Conservation (phyloP, 371 early-diverging fungal genomes). For the Fennellomyces sp. region DNA sequence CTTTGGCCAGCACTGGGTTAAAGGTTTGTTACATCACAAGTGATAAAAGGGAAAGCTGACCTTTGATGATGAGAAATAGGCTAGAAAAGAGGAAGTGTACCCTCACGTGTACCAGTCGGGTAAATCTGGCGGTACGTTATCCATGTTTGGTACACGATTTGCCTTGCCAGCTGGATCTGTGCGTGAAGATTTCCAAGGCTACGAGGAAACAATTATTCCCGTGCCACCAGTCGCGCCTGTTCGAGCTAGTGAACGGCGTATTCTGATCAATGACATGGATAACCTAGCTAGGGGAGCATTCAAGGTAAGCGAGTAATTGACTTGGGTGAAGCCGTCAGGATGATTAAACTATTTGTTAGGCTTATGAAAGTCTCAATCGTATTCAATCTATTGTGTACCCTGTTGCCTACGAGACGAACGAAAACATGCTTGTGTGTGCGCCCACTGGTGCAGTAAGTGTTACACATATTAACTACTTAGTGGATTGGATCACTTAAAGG, state of each 20-base stretch:
- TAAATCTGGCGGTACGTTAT: conserved; percentile 52
- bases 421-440: conserved; percentile 98
- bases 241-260: conserved; percentile 57
- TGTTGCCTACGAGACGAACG: conserved; percentile 90
- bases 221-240: conserved; percentile 65
- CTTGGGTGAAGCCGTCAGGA: neutral
- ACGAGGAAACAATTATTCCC: conserved; percentile 86
- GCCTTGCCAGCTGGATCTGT: conserved; percentile 74
- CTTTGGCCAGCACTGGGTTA: conserved; percentile 40
- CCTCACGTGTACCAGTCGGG: conserved; percentile 66
- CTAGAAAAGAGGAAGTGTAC: conserved; percentile 39
- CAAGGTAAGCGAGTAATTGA: conserved; percentile 39
- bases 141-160: conserved; percentile 67
- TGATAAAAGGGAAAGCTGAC: too few species aligned
- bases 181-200: conserved; percentile 67
- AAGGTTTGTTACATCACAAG: conserved; percentile 15
- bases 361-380: conserved; percentile 89
- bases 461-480: too few species aligned
- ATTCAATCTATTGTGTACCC: conserved; percentile 96
- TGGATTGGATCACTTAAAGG: neutral
- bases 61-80: neutral
- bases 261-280: conserved; percentile 71
- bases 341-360: conserved; percentile 25
- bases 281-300: conserved; percentile 78
- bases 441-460: conserved; percentile 96